Conservation (phyloP, 1,139 yeast species). For the Kodamaea sp. region DNA sequence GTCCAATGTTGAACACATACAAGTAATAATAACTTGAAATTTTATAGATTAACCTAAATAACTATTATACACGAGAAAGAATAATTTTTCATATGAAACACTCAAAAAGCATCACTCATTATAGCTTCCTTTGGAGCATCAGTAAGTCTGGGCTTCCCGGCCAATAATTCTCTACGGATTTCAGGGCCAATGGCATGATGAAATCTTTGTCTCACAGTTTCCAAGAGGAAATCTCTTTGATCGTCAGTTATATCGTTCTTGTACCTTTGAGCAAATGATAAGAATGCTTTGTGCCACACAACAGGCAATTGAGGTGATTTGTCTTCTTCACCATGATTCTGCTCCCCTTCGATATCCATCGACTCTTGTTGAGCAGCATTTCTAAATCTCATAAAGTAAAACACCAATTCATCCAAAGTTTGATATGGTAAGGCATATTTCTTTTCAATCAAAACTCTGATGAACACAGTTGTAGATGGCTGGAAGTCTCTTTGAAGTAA, state of each 20-base stretch:
- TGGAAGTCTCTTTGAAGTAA: conserved; percentile 78
- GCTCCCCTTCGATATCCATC: conserved; percentile 19
- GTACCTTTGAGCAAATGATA: conserved; percentile 92
- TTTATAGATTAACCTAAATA: neutral
- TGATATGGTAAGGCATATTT: conserved; percentile 96
- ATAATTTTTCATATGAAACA: no score
- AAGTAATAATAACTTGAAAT: no score
- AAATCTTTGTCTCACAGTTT: conserved; percentile 84
- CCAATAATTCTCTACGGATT: conserved; percentile 85
- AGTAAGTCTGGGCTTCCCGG: conserved; percentile 57
- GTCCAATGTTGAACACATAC: no score
- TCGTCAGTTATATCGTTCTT: conserved; percentile 97
- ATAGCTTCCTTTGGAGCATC: conserved; percentile 28
- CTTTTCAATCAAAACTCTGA: conserved; percentile 84
- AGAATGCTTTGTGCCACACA: conserved; percentile 95
- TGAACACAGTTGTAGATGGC: conserved; percentile 88
- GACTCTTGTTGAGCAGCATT: conserved; percentile 39
- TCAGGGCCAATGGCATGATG: conserved; percentile 92
- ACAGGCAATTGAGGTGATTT: conserved; percentile 71
- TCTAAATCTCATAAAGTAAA: conserved; percentile 89
- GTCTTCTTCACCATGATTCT: conserved; percentile 20
- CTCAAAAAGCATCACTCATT: conserved; percentile 40
- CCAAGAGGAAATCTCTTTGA: conserved; percentile 89
- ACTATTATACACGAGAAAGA: conserved; percentile 6
- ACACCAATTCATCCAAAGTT: conserved; percentile 92